Evolutionary conservation across 441 rosid genomes (phyloP).

Genomic region (Brassica balearica): DNA sequence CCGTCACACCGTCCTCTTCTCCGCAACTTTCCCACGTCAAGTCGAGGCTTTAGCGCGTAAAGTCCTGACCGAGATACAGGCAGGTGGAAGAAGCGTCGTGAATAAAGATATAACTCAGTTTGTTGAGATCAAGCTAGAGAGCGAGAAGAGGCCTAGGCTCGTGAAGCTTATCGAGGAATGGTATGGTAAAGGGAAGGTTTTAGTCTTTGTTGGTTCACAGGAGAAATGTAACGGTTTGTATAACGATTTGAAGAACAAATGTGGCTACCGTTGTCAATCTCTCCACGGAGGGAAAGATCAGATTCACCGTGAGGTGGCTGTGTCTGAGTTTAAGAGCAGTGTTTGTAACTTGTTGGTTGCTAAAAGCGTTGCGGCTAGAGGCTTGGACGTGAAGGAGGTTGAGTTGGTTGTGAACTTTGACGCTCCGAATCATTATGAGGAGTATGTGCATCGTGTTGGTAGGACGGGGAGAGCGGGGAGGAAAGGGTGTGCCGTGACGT

Average conservation of each 20-base stretch:
- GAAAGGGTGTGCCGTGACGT: slow-evolving; percentile 91
- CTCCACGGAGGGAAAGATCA: slow-evolving; percentile 97
- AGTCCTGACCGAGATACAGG: slow-evolving; percentile 85
- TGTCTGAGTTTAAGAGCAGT: slow-evolving; percentile 80
- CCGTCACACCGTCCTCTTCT: slow-evolving; percentile 90
- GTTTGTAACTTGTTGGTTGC: slow-evolving; percentile 88
- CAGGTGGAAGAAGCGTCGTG: slow-evolving; percentile 97
- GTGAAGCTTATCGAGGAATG: slow-evolving; percentile 91
- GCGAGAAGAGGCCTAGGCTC: slow-evolving; percentile 72
- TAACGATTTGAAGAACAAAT: slow-evolving; percentile 47
- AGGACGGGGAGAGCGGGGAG: slow-evolving; percentile 95
- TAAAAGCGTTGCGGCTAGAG: slow-evolving; percentile 93
- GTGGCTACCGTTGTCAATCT: slow-evolving; percentile 93
- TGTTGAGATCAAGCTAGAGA: slow-evolving; percentile 89
- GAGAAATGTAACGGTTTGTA: slow-evolving; percentile 25
- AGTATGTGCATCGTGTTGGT: slow-evolving; percentile 94
- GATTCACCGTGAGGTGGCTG: slow-evolving; percentile 86
- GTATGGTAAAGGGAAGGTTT: slow-evolving; percentile 88
- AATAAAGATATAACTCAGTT: slow-evolving; percentile 86
- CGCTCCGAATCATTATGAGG: slow-evolving; percentile 88
- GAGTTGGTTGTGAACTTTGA: slow-evolving; percentile 88
- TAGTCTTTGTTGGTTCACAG: slow-evolving; percentile 86
- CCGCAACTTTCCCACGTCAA: slow-evolving; percentile 97
- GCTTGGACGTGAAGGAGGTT: slow-evolving; percentile 94
- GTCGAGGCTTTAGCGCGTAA: slow-evolving; percentile 91